A percentile compares a stretch with the other conserved stretches of the same genome.
Conservation (phyloP, 1,139 yeast species). For the Blastobotrys serpentis region DNA sequence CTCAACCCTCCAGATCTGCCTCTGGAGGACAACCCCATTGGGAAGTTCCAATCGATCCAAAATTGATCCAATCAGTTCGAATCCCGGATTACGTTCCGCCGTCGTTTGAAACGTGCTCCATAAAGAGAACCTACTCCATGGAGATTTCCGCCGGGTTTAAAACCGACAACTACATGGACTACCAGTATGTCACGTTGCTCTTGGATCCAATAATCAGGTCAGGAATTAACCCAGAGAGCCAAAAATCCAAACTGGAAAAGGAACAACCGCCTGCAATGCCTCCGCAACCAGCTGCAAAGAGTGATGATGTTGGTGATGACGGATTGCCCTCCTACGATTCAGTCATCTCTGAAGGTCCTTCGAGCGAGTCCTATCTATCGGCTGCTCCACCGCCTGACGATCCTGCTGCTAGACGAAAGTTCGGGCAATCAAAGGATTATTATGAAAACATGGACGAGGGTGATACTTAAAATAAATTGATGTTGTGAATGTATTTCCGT, state of each 20-base stretch:
- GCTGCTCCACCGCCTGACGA: slow-evolving; percentile 9
- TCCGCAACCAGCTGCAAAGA: too few species aligned
- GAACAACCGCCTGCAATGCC: not conserved
- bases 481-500: not conserved
- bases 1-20: slow-evolving; percentile 14
- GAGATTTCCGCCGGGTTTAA: slow-evolving; percentile 49
- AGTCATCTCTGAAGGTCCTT: slow-evolving; percentile 16
- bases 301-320: not conserved
- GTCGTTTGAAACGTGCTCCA: slow-evolving; percentile 57
- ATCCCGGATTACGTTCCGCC: slow-evolving; percentile 56
- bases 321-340: slow-evolving; percentile 25
- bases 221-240: slow-evolving; percentile 22
- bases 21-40: slow-evolving; percentile 20
- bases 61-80: slow-evolving; percentile 38
- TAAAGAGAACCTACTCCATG: slow-evolving; percentile 49
- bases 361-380: not conserved
- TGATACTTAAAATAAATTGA: slow-evolving; percentile 10
- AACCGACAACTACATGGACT: slow-evolving; percentile 30
- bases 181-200: slow-evolving; percentile 26
- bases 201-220: slow-evolving; percentile 27
- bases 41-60: slow-evolving; percentile 28
- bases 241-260: not conserved
- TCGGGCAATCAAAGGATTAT: slow-evolving; percentile 29
- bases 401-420: slow-evolving; percentile 22
- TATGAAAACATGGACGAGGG: slow-evolving; percentile 24